Percentiles rank a stretch among this genome's conserved stretches.
phyloP scores from a whole-genome alignment of 1,284 basidiomycete genomes.

The Veloporphyrellus conicus region DNA sequence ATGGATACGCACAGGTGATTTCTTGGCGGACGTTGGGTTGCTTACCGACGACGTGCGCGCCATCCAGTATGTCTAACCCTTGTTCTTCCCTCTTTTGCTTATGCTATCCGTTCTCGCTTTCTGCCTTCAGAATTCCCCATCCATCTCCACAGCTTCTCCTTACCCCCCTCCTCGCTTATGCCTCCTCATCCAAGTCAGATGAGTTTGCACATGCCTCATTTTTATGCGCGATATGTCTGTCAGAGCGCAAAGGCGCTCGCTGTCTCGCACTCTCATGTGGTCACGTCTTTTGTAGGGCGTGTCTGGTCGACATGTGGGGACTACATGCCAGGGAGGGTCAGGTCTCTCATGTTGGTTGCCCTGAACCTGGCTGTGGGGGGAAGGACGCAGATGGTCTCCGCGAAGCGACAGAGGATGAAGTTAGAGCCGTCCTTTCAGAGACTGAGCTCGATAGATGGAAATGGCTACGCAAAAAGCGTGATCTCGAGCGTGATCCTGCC shows the following conservation, averaged over 20 bases:
- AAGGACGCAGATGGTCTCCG: constrained; percentile 22
- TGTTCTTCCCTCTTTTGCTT: constrained; percentile 3
- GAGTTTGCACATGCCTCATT: constrained; percentile 61
- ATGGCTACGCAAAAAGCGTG: constrained; percentile 66
- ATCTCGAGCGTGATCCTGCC: constrained; percentile 69
- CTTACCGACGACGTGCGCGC: constrained; percentile 25
- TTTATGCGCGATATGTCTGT: constrained; percentile 68
- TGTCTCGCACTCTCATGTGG: constrained; percentile 62
- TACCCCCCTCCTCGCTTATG: constrained; percentile 46
- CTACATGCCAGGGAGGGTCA: constrained; percentile 72
- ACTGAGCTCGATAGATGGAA: constrained; percentile 64
- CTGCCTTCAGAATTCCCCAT: constrained; percentile 47
- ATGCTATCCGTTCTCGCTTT: constrained; percentile 7
- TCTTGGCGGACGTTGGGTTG: constrained; percentile 43
- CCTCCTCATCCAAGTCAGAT: constrained; percentile 42
- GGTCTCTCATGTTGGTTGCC: constrained; percentile 65
- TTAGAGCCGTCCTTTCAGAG: constrained; percentile 62
- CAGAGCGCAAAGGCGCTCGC: constrained; percentile 60
- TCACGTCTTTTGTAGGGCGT: constrained; percentile 71
- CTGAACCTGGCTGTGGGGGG: constrained; percentile 72
- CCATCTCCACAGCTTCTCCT: constrained; percentile 51
- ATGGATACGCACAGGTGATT: constrained; percentile 60
- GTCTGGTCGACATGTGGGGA: constrained; percentile 70
- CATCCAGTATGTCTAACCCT: constrained; percentile 42
- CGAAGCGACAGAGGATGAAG: constrained; percentile 66